phyloP scores from a whole-genome alignment of 495 filamentous ascomycete genomes.

The Parathielavia appendiculata region DNA sequence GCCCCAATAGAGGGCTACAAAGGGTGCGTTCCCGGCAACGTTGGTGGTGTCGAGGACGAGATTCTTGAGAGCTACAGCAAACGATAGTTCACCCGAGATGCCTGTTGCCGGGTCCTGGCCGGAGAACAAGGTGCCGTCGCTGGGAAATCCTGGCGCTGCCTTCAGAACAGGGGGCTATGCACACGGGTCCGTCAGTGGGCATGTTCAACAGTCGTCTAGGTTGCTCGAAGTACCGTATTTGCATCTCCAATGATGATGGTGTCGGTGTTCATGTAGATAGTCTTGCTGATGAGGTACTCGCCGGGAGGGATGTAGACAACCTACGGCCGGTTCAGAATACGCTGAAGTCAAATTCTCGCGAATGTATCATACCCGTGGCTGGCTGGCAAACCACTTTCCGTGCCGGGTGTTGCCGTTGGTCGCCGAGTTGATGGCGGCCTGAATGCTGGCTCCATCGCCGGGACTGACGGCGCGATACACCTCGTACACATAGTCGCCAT shows the following conservation, averaged over 20 bases:
- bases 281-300: constrained; percentile 54
- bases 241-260: constrained; percentile 64
- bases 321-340: constrained; percentile 2
- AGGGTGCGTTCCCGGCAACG: constrained; percentile 42
- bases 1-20: constrained; percentile 65
- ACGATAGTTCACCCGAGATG: constrained; percentile 37
- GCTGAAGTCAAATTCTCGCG: not conserved
- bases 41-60: constrained; percentile 61
- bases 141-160: constrained; percentile 46
- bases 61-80: constrained; percentile 64
- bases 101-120: constrained; percentile 40
- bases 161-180: constrained; percentile 51
- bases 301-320: constrained; percentile 62
- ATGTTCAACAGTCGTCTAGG: no score
- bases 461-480: constrained; percentile 33
- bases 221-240: constrained; percentile 22
- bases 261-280: constrained; percentile 52
- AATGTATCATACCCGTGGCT: constrained; percentile 31
- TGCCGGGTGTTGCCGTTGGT: constrained; percentile 31
- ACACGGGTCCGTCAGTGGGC: not conserved
- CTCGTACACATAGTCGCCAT: constrained; percentile 31
- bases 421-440: constrained; percentile 34
- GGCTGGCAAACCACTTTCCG: constrained; percentile 38
- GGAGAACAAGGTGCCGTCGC: constrained; percentile 35
- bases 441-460: constrained; percentile 30